Evolutionary conservation across 2,329 filamentous ascomycete genomes (phyloP).

Genomic region (Oidium heveae): DNA sequence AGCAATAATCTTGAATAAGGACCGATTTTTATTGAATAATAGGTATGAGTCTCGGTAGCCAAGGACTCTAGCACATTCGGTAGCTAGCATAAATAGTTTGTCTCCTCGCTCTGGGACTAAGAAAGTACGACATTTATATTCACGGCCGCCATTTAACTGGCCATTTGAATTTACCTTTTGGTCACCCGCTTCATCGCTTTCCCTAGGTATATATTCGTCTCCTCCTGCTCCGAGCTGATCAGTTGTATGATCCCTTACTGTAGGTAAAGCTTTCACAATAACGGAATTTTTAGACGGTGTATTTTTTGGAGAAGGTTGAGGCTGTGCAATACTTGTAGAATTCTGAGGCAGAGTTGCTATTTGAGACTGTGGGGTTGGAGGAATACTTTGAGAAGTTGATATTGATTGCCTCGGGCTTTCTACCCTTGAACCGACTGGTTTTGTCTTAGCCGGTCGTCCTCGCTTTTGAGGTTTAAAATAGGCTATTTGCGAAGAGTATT

Average conservation of each 20-base stretch:
- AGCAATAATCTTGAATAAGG: constrained; percentile 91
- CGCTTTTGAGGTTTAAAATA: constrained; percentile 17
- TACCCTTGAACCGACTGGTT: constrained; percentile 22
- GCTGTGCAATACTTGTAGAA: constrained; percentile 14
- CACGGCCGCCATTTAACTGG: constrained; percentile 54
- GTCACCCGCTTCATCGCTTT: constrained; percentile 80
- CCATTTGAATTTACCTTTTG: constrained; percentile 76
- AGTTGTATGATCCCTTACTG: constrained; percentile 88
- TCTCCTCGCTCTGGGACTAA: constrained; percentile 72
- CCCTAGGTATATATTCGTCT: constrained; percentile 85
- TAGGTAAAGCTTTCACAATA: constrained; percentile 82
- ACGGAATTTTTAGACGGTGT: constrained; percentile 72
- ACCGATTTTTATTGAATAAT: constrained; percentile 95
- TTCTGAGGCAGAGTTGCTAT: constrained; percentile 10
- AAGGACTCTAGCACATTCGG: constrained; percentile 80
- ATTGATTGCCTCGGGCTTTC: constrained; percentile 31
- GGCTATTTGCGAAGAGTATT: constrained; percentile 12
- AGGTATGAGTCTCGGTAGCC: constrained; percentile 95
- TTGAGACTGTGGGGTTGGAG: constrained; percentile 27
- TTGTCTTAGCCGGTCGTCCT: constrained; percentile 14
- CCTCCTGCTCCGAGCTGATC: constrained; percentile 74
- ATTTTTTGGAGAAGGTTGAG: constrained; percentile 42
- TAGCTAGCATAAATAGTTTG: constrained; percentile 96
- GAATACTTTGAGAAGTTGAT: constrained; percentile 20
- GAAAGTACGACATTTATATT: constrained; percentile 86